phyloP scores from a whole-genome alignment of 176 grass and related monocot genomes.

The Avena eriantha region DNA sequence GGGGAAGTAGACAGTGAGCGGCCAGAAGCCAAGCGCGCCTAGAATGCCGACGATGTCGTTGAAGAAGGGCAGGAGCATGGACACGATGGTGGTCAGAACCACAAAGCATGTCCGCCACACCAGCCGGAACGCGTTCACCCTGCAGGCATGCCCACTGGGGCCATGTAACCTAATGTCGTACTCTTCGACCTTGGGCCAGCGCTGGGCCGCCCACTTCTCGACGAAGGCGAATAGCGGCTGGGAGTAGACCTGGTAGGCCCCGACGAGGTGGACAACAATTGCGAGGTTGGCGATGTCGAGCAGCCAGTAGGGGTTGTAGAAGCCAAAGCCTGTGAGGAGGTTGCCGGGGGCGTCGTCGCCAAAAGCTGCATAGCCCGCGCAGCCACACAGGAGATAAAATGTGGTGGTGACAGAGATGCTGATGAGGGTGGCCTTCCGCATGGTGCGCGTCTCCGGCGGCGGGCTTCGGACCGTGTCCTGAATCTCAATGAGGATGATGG shows the following conservation, averaged over 20 bases:
- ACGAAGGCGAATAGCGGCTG: conserved; percentile 59
- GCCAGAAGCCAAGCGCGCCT: conserved; percentile 90
- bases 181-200: conserved; percentile 39
- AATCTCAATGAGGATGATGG: conserved; percentile 62
- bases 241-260: conserved; percentile 74
- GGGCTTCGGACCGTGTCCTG: conserved; percentile 67
- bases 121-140: conserved; percentile 59
- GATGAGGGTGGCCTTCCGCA: conserved; percentile 52
- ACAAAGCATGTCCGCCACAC: conserved; percentile 60
- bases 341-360: conserved; percentile 75
- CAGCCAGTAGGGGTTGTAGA: conserved; percentile 92
- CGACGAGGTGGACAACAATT: conserved; percentile 66
- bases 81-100: conserved; percentile 48
- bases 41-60: conserved; percentile 61
- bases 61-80: conserved; percentile 67
- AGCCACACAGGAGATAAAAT: conserved; percentile 81
- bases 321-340: conserved; percentile 84
- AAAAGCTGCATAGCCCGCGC: conserved; percentile 81
- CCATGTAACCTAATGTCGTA: conserved; percentile 24
- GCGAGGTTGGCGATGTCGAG: conserved; percentile 64
- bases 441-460: conserved; percentile 59
- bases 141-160: conserved; percentile 2
- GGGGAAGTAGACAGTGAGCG: conserved; percentile 94
- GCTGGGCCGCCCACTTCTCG: neutral
- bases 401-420: conserved; percentile 54